Percentiles rank a stretch among this genome's conserved stretches.
phyloP scores from a whole-genome alignment of 257 asterid genomes.

The Solanum lycopersicoides region DNA sequence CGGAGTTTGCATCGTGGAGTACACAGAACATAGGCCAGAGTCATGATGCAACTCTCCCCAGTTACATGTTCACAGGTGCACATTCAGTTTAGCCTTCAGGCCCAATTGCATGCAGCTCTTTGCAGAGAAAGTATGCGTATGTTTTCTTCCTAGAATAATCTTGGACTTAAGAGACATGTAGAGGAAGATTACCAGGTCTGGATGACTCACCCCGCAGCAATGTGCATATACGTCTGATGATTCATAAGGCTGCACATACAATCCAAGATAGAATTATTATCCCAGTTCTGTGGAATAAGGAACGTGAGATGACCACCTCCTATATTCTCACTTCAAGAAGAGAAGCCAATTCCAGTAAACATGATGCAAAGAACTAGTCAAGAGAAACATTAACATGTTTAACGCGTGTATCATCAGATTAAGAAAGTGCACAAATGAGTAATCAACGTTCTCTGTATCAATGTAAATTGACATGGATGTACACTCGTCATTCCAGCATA shows the following conservation, averaged over 20 bases:
- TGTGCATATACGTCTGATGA: not conserved
- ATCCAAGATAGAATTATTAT: not conserved
- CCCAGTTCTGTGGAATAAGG: not conserved
- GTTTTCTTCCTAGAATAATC: not conserved
- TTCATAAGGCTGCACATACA: not conserved
- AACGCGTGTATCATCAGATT: not conserved
- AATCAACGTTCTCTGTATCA: not conserved
- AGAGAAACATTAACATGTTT: not conserved
- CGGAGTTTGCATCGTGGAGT: not conserved
- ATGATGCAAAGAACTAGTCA: not conserved
- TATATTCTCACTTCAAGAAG: not conserved
- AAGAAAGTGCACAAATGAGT: not conserved
- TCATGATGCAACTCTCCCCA: not conserved
- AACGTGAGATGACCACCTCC: not conserved
- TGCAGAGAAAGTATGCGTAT: not conserved
- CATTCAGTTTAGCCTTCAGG: not conserved
- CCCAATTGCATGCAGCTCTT: not conserved
- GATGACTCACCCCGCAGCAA: not conserved
- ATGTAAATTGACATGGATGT: not conserved
- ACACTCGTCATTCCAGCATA: not conserved
- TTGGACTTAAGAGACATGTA: not conserved
- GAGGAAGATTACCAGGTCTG: not conserved
- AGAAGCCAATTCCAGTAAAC: not conserved
- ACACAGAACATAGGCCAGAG: not conserved
- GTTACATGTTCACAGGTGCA: not conserved